Evolutionary conservation across 2,329 filamentous ascomycete species (phyloP).

Genomic region (Coniochaeta sp.): DNA sequence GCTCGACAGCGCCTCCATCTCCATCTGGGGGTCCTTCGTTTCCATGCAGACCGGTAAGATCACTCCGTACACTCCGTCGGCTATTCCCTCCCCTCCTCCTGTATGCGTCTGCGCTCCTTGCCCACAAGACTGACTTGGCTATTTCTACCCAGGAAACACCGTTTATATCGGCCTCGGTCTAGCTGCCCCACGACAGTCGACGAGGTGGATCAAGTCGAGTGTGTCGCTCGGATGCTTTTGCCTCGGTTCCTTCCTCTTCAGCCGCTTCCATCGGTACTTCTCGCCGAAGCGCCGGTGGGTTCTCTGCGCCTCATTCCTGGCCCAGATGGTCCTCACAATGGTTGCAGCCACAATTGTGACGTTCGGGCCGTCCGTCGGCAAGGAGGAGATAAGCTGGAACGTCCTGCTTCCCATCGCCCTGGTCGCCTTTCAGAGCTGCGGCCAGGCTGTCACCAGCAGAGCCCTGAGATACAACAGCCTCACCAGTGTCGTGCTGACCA

Average conservation of each 20-base stretch:
- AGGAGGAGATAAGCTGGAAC: conserved; percentile 44
- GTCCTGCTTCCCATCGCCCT: conserved; percentile 61
- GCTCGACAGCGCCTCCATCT: conserved; percentile 68
- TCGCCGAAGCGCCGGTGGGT: conserved; percentile 58
- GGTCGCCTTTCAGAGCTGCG: conserved; percentile 70
- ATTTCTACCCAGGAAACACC: conserved; percentile 55
- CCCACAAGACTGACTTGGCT: background rate
- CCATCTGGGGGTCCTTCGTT: conserved; percentile 73
- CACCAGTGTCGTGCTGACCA: conserved; percentile 74
- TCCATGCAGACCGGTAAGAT: conserved; percentile 70
- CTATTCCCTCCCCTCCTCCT: background rate
- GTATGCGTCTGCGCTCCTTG: background rate
- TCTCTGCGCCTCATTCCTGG: conserved; percentile 48
- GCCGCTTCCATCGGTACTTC: conserved; percentile 57
- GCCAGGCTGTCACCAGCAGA: conserved; percentile 68
- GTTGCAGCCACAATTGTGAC: conserved; percentile 48
- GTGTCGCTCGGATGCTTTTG: conserved; percentile 65
- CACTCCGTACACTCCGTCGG: background rate
- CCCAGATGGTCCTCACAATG: conserved; percentile 43
- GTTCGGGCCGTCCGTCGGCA: conserved; percentile 29
- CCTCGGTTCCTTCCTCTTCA: conserved; percentile 64
- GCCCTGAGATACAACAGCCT: conserved; percentile 63
- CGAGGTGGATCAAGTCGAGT: conserved; percentile 65
- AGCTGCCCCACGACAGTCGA: conserved; percentile 44
- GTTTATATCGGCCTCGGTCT: conserved; percentile 72